Conservation (phyloP, 2,329 filamentous ascomycete genomes). For the Clonostachys chloroleuca region DNA sequence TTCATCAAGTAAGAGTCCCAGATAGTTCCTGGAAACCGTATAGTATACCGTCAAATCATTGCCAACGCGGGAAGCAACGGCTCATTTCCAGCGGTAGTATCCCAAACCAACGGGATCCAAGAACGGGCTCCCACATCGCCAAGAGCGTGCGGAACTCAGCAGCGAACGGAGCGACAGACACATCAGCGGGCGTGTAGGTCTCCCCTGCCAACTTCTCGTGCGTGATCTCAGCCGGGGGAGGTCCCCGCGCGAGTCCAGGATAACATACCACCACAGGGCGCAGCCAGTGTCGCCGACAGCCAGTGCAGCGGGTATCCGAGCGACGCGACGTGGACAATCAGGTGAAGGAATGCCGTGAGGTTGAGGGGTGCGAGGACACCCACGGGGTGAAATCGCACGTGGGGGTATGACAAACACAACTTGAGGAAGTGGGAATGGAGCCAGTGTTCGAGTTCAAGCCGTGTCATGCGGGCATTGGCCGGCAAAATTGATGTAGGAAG, state of each 20-base stretch:
- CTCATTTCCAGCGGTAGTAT: not conserved
- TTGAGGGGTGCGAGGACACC: not conserved
- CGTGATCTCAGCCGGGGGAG: not conserved
- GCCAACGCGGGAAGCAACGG: not conserved
- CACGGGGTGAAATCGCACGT: not conserved
- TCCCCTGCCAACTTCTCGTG: not conserved
- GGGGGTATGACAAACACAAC: not conserved
- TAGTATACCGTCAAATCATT: not conserved
- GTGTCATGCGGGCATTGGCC: not conserved
- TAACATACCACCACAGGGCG: not conserved
- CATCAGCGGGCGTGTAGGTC: not conserved
- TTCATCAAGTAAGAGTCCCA: not conserved
- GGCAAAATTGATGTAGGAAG: not conserved
- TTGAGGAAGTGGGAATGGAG: slow-evolving; percentile 1
- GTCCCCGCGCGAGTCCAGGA: not conserved
- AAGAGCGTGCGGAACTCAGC: not conserved
- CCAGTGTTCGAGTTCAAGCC: not conserved
- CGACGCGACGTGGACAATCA: not conserved
- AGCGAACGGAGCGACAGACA: not conserved
- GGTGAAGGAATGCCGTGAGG: not conserved
- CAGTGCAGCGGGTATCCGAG: not conserved
- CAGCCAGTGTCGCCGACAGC: not conserved
- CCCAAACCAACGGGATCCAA: not conserved
- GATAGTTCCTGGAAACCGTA: not conserved
- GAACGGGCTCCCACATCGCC: not conserved